A percentile compares a stretch with the other conserved stretches of the same genome.
phyloP scores from a whole-genome alignment of 108 stramenopile genomes.

The Fragilaria crotonensis region DNA sequence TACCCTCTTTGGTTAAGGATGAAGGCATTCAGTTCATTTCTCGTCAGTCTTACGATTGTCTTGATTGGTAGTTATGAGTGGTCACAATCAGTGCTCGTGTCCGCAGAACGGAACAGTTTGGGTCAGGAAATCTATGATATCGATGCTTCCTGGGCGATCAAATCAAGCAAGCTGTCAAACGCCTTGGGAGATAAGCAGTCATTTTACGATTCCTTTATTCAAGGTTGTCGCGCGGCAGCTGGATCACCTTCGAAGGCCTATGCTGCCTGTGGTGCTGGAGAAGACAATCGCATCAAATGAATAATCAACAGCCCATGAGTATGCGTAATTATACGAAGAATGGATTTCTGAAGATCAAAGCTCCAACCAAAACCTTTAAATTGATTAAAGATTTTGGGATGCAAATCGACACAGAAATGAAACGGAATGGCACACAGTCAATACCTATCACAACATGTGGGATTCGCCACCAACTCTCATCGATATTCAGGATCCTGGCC shows the following conservation, averaged over 20 bases:
- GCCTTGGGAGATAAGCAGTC: conserved; percentile 19
- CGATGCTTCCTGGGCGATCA: conserved; percentile 34
- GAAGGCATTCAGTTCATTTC: too few species aligned
- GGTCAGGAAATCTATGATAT: too few species aligned
- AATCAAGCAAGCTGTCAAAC: conserved; percentile 9
- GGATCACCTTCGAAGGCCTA: too few species aligned
- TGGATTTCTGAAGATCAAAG: conserved; percentile 33
- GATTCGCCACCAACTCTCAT: conserved; percentile 29
- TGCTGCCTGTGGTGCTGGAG: not conserved
- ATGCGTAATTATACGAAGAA: conserved; percentile 34
- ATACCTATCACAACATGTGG: conserved; percentile 68
- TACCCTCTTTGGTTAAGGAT: too few species aligned
- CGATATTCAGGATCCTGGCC: conserved; percentile 14
- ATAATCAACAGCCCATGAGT: not conserved
- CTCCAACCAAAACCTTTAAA: conserved; percentile 22
- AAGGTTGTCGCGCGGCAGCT: not conserved
- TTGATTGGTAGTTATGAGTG: too few species aligned
- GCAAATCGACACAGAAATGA: not conserved
- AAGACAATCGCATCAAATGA: conserved; percentile 1
- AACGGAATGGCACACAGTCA: conserved; percentile 27
- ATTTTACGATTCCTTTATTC: conserved; percentile 11
- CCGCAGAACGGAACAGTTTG: too few species aligned
- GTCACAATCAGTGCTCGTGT: too few species aligned
- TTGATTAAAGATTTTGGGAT: conserved; percentile 23
- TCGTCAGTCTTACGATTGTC: too few species aligned